Evolutionary conservation across 2,329 filamentous ascomycete species (phyloP).

Genomic region (Alternaria triticimaculans): DNA sequence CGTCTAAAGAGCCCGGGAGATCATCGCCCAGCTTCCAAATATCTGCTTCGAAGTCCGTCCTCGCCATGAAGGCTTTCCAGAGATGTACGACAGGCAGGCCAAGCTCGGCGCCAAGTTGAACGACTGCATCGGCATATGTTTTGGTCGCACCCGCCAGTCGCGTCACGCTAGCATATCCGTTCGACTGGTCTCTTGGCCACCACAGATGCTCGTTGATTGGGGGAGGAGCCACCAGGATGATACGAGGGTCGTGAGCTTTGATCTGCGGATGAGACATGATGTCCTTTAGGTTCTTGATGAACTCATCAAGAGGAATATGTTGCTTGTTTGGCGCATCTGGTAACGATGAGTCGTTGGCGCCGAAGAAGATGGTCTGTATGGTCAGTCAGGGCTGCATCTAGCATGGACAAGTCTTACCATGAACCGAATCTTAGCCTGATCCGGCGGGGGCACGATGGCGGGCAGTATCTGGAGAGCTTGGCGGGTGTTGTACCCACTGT

Average conservation of each 20-base stretch:
- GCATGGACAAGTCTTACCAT: slow-evolving; percentile 56
- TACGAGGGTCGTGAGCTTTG: slow-evolving; percentile 71
- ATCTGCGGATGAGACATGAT: slow-evolving; percentile 78
- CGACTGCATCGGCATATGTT: slow-evolving; percentile 70
- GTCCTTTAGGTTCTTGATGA: slow-evolving; percentile 72
- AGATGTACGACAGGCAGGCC: slow-evolving; percentile 75
- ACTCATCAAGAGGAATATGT: slow-evolving; percentile 78
- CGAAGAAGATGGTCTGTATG: slow-evolving; percentile 77
- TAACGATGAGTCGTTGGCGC: slow-evolving; percentile 87
- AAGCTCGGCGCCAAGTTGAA: slow-evolving; percentile 64
- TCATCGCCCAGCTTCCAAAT: slow-evolving; percentile 52
- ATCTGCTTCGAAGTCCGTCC: slow-evolving; percentile 58
- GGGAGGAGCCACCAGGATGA: slow-evolving; percentile 81
- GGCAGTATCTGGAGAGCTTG: slow-evolving; percentile 75
- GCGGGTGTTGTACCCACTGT: slow-evolving; percentile 78
- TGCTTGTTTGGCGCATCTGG: slow-evolving; percentile 69
- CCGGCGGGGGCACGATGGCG: slow-evolving; percentile 72
- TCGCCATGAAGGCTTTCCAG: slow-evolving; percentile 77
- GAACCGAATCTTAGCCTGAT: slow-evolving; percentile 68
- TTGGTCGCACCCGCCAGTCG: slow-evolving; percentile 68
- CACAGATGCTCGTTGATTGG: slow-evolving; percentile 79
- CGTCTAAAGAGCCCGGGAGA: slow-evolving; percentile 63
- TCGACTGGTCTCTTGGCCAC: slow-evolving; percentile 55
- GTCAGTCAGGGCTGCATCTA: slow-evolving; percentile 11
- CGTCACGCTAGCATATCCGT: slow-evolving; percentile 44